Base-by-base conservation (phyloP, 2,329 filamentous ascomycete genomes). In the Scopulariopsis brevicaulis region DNA sequence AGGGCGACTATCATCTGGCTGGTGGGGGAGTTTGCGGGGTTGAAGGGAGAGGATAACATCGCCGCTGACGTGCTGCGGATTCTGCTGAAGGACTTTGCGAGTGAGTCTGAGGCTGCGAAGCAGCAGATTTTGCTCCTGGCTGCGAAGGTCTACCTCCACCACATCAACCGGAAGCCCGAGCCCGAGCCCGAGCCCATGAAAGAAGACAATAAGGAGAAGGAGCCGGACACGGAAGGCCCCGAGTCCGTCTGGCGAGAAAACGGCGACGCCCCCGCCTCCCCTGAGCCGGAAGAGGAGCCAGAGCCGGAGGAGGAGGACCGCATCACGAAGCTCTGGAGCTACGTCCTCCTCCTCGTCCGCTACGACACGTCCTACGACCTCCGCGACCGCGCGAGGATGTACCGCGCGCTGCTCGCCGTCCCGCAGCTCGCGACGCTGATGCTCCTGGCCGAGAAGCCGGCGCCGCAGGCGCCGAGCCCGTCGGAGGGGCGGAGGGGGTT, bases 1-100 rank as follows among this genome's bases (percentile, higher is more conserved):
- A 82, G 94, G 63, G 94, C 94, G 3, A 96, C 90, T 55, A 96
- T 99, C 62, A 88, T 99, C 64, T 99, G 94, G 94, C 82, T 99
- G 0, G 92, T 97, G 0, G 94, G 94, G 53, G 94, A 99, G 70
- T 97, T 95, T 65, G 84, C 93, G 0, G 90, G 90, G 0, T 71
- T 87, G 2, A 84, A 90, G 58, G 82, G 86, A 11, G 86, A 92
- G 60, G 86, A 94, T 68, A 96, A 95, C 65, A 93, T 99, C 61
- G 94, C 94, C 0, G 86, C 93, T 0, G 94, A 99, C 66, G 91
- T 97, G 7, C 75, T 97, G 37, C 84, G 94, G 8, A 93, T 97
- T 51, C 74, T 99, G 2, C 81, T 91, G 52, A 93, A 91, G 69
- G 87, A 86, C 20, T 99, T 97, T 67, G 77, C 85, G 1, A 84